phyloP scores from a whole-genome alignment of 2,329 filamentous ascomycete genomes.

The Fusarium graminum region DNA sequence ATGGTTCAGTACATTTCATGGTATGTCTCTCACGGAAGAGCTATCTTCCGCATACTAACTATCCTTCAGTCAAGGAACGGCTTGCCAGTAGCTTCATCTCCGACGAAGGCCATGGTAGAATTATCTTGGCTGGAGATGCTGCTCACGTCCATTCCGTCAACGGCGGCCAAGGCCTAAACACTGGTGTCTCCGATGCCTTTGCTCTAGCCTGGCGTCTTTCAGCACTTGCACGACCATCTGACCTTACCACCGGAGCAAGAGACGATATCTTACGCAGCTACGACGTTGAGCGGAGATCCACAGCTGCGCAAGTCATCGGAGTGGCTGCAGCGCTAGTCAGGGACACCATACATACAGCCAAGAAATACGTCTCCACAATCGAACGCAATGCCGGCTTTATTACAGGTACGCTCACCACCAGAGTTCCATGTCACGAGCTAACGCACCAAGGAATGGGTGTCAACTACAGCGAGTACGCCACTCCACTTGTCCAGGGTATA shows the following conservation, averaged over 20 bases:
- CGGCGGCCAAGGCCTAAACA: conserved; percentile 71
- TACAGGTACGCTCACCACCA: conserved; percentile 52
- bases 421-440: not conserved
- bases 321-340: conserved; percentile 62
- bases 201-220: conserved; percentile 67
- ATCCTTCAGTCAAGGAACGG: conserved; percentile 56
- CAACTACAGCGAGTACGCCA: conserved; percentile 23
- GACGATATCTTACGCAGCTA: conserved; percentile 57
- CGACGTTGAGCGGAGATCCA: conserved; percentile 59
- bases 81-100: conserved; percentile 58
- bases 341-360: conserved; percentile 59
- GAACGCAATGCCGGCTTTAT: conserved; percentile 63
- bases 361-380: conserved; percentile 62
- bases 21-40: conserved; percentile 38
- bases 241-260: conserved; percentile 5
- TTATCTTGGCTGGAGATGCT: conserved; percentile 68
- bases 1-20: conserved; percentile 65
- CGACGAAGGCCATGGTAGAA: conserved; percentile 57
- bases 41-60: not conserved
- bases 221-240: conserved; percentile 44
- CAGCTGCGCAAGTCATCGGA: conserved; percentile 60
- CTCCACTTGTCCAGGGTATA: conserved; percentile 21
- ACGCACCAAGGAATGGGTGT: conserved; percentile 30
- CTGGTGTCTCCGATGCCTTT: conserved; percentile 68
- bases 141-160: conserved; percentile 69